A percentile compares a stretch with the other conserved stretches of the same genome.
phyloP scores from a whole-genome alignment of 768 basidiomycete genomes.

The Leccinum obscurum region DNA sequence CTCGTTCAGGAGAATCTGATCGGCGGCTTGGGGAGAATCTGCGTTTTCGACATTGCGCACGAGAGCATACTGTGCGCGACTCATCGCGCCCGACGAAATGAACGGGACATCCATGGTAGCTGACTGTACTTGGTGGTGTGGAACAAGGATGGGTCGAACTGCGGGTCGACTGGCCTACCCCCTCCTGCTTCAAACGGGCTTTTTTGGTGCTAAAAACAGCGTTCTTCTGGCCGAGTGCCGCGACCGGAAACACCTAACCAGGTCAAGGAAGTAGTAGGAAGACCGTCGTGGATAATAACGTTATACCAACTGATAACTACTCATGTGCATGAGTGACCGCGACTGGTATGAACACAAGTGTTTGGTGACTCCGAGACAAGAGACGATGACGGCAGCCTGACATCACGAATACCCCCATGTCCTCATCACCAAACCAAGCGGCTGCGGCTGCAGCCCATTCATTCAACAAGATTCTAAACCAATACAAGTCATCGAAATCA shows the following conservation, averaged over 20 bases:
- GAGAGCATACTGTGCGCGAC: slow-evolving; percentile 71
- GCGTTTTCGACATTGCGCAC: slow-evolving; percentile 73
- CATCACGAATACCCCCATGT: slow-evolving; percentile 20
- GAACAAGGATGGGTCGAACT: neutral
- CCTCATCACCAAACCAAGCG: slow-evolving; percentile 26
- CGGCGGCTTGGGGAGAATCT: slow-evolving; percentile 53
- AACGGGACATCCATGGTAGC: slow-evolving; percentile 75
- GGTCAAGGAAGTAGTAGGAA: neutral
- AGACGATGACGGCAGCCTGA: neutral
- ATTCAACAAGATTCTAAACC: slow-evolving; percentile 78
- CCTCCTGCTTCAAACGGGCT: neutral
- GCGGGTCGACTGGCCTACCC: neutral
- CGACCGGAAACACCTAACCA: neutral
- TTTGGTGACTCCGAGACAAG: neutral
- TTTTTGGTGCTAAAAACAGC: slow-evolving; percentile 7
- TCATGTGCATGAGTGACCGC: slow-evolving; percentile 2
- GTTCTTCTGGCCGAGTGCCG: slow-evolving; percentile 20
- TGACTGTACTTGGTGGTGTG: neutral
- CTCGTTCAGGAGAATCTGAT: slow-evolving; percentile 60
- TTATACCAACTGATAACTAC: neutral
- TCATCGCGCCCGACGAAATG: slow-evolving; percentile 74
- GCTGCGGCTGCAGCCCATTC: slow-evolving; percentile 57
- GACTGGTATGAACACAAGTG: neutral
- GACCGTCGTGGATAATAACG: neutral
- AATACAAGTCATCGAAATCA: slow-evolving; percentile 67